Evolutionary conservation across 768 basidiomycete genomes (phyloP), one percentile per base, ranked within the genome.

Genomic region (Kwoniella botswanensis): DNA sequence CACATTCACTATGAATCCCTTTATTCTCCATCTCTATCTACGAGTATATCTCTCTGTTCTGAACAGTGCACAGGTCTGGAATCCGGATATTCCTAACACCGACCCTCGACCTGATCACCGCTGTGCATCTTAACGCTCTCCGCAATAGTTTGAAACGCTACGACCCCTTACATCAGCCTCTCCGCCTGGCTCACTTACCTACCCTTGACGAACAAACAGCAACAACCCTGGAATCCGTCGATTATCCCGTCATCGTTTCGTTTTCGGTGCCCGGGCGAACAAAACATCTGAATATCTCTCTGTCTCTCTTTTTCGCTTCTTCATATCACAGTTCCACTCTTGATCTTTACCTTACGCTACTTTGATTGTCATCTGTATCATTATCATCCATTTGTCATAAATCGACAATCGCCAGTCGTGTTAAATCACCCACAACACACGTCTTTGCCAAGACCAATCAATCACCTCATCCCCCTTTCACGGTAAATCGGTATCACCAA

Each of bases 161-260:
- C 12, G 18, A 63, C 44, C 44, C 44, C 29, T 29, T 9, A 26
- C 22, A 24, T 35, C 57, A 29, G 35, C 62, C 35, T 35, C 35
- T 7, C 35, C 35, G 35, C 35, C 35, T 35, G 1, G 35, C 12
- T 52, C 13, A 11, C 46, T 50, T 41, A 5, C n/a, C 24, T 62
- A 21, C 43, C 61, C 61, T 62, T 43, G 56, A 57, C 35, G 6
- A 52, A 52, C 15, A 17, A 52, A 5, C 15, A 21, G 4, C 15
- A 52, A 59, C 26, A 59, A 15, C 26, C 42, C 42, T 44, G 21
- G 22, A 58, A 26, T 41, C 21, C n/a, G 21, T 61, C 35, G 35
- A 61, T 61, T 61, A 22, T 55, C n/a, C 42, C 59, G 59, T 61
- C 59, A 61, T 61, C 42, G 18, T 29, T 18, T n/a, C 35, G 13